Evolutionary conservation across 208 protist genomes (phyloP).

Genomic region (Willaertia magna): DNA sequence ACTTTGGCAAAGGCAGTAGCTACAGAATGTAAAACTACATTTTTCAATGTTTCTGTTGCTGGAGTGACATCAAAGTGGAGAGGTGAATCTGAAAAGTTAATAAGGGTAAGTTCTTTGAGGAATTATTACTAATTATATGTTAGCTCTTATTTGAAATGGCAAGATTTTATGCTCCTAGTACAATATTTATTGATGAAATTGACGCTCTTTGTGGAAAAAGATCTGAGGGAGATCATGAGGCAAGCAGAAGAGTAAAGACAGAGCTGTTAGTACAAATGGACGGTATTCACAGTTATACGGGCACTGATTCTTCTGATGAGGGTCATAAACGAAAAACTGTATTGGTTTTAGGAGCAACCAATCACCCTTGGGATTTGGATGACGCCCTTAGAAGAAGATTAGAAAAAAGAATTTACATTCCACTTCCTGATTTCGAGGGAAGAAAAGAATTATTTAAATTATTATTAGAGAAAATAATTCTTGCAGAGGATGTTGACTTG

Average conservation of each 20-base stretch:
- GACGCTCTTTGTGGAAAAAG: conserved; percentile 30
- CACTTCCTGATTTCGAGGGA: conserved; percentile 41
- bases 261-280: conserved; percentile 51
- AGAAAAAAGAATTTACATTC: conserved; percentile 63
- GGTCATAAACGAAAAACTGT: not conserved
- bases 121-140: not conserved
- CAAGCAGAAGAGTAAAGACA: conserved; percentile 35
- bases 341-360: conserved; percentile 44
- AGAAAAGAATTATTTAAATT: conserved; percentile 24
- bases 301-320: not conserved
- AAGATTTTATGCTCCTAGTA: conserved; percentile 69
- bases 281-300: conserved; percentile 20
- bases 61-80: conserved; percentile 91
- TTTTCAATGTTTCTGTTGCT: conserved; percentile 94
- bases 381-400: conserved; percentile 54
- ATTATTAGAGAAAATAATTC: conserved; percentile 15
- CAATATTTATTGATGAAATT: conserved; percentile 50
- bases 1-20: conserved; percentile 89
- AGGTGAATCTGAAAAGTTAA: conserved; percentile 93
- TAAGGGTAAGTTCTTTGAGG: conserved; percentile 76
- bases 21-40: conserved; percentile 89
- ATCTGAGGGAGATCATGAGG: conserved; percentile 31
- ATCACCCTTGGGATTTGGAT: conserved; percentile 67
- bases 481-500: conserved; percentile 34
- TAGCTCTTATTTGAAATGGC: conserved; percentile 36